phyloP scores from a whole-genome alignment of 2,329 filamentous ascomycete genomes.

The Aspergillus nomiae region DNA sequence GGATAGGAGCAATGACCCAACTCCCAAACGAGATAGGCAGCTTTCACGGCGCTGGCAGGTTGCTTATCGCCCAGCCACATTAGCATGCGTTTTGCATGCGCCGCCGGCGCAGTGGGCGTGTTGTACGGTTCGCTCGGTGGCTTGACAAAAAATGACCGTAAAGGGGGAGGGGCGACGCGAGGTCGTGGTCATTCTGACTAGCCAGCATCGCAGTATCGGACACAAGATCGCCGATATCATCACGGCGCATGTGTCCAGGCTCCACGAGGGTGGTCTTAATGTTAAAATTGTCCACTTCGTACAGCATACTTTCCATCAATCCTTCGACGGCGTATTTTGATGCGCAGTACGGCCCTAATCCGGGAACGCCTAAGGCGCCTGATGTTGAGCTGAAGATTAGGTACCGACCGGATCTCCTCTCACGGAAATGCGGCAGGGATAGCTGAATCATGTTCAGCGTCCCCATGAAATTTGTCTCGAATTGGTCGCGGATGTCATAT shows the following conservation, averaged over 20 bases:
- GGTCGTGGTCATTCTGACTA: constrained; percentile 30
- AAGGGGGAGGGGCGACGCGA: constrained; percentile 64
- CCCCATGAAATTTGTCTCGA: constrained; percentile 97
- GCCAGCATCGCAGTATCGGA: constrained; percentile 28
- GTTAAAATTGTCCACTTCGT: constrained; percentile 89
- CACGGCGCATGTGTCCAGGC: constrained; percentile 81
- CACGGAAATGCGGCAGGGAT: constrained; percentile 83
- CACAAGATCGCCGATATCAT: constrained; percentile 59
- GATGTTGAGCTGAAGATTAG: constrained; percentile 93
- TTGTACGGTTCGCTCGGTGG: constrained; percentile 80
- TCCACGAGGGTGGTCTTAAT: constrained; percentile 93
- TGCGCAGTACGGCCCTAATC: constrained; percentile 90
- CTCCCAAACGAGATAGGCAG: constrained; percentile 92
- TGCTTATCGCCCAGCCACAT: constrained; percentile 94
- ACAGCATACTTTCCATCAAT: constrained; percentile 92
- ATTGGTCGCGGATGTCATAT: constrained; percentile 90
- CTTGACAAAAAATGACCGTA: constrained; percentile 95
- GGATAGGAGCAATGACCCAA: constrained; percentile 93
- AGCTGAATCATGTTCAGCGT: constrained; percentile 90
- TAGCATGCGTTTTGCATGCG: constrained; percentile 87
- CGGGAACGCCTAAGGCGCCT: constrained; percentile 89
- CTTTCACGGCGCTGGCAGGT: constrained; percentile 89
- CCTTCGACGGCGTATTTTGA: constrained; percentile 98
- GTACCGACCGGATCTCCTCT: constrained; percentile 75
- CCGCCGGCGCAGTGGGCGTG: constrained; percentile 74